phyloP scores from a whole-genome alignment of 768 basidiomycete species.

The Daedalea quercina region DNA sequence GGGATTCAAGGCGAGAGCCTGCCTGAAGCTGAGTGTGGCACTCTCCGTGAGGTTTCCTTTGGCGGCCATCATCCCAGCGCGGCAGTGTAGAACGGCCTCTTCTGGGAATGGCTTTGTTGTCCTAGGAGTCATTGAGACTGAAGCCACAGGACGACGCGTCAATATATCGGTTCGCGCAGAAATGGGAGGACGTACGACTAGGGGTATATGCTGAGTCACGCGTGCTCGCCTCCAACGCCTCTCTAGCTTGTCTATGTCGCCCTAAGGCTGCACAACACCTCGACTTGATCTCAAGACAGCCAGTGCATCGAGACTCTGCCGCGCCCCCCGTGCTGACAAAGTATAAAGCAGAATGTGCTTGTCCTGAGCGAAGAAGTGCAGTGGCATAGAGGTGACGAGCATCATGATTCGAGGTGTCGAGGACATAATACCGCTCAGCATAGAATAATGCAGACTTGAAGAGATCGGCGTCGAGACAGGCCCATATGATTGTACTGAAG shows the following conservation, averaged over 20 bases:
- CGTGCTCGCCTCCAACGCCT: constrained; percentile 60
- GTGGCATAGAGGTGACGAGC: constrained; percentile 82
- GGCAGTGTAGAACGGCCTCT: constrained; percentile 68
- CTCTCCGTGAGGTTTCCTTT: constrained; percentile 74
- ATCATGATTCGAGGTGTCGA: constrained; percentile 69
- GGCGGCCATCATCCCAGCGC: constrained; percentile 67
- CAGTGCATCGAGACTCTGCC: constrained; percentile 54
- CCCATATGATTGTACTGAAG: constrained; percentile 72
- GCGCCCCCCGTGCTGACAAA: constrained; percentile 50
- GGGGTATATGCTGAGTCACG: constrained; percentile 45
- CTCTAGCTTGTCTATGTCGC: constrained; percentile 70
- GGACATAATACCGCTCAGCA: constrained; percentile 75
- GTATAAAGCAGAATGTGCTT: constrained; percentile 68
- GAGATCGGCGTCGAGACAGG: constrained; percentile 77
- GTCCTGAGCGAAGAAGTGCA: constrained; percentile 60
- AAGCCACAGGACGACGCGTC: constrained; percentile 6
- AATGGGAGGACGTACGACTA: constrained; percentile 41
- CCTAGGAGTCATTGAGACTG: constrained; percentile 52
- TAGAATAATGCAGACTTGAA: constrained; percentile 80
- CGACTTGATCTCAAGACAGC: constrained; percentile 76
- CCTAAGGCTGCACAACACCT: constrained; percentile 69
- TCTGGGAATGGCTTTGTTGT: constrained; percentile 58
- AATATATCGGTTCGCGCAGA: constrained; percentile 2
- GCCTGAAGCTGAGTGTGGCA: constrained; percentile 64
- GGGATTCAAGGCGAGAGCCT: constrained; percentile 67